These are phyloP conservation scores for Penicillium steckii DNA, from an alignment of 495 filamentous ascomycete genomes.

Conservation along the genomic window DNA sequence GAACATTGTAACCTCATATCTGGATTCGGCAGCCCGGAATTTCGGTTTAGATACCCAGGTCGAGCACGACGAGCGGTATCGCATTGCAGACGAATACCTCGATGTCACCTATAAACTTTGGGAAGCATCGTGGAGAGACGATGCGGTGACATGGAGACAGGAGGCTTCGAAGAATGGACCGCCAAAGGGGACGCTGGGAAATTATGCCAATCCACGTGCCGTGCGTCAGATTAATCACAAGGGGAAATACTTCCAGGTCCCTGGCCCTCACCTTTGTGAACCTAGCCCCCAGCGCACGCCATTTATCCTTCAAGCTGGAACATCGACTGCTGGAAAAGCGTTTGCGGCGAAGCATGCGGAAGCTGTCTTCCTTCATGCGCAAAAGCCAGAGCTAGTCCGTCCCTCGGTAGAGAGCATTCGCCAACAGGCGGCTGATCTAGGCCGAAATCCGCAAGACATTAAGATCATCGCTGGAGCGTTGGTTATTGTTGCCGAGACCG, in stretches of 20 bases:
- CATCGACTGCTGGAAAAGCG: conserved; percentile 56
- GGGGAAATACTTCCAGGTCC: conserved; percentile 64
- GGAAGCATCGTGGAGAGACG: conserved; percentile 66
- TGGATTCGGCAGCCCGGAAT: conserved; percentile 65
- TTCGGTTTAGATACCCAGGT: conserved; percentile 56
- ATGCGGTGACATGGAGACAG: conserved; percentile 47
- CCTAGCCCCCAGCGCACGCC: conserved; percentile 68
- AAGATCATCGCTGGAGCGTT: conserved; percentile 53
- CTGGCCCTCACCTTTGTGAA: conserved; percentile 63
- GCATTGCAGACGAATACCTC: conserved; percentile 66
- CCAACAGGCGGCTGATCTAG: conserved; percentile 38
- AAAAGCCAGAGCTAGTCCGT: conserved; percentile 44
- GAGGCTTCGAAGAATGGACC: conserved; percentile 23
- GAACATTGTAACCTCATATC: conserved; percentile 69
- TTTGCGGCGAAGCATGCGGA: conserved; percentile 64
- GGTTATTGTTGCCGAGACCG: conserved; percentile 51
- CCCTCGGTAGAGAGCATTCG: conserved; percentile 49
- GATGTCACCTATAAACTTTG: conserved; percentile 67
- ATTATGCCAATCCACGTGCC: conserved; percentile 54
- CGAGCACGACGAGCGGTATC: conserved; percentile 67
- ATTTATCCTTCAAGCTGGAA: conserved; percentile 63
- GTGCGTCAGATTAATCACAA: conserved; percentile 64
- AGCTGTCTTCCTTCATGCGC: conserved; percentile 51
- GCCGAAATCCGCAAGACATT: conserved; percentile 46
- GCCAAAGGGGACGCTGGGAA: conserved; percentile 28